Evolutionary conservation across 2,329 filamentous ascomycete genomes (phyloP).

Genomic region (Alternaria arborescens): DNA sequence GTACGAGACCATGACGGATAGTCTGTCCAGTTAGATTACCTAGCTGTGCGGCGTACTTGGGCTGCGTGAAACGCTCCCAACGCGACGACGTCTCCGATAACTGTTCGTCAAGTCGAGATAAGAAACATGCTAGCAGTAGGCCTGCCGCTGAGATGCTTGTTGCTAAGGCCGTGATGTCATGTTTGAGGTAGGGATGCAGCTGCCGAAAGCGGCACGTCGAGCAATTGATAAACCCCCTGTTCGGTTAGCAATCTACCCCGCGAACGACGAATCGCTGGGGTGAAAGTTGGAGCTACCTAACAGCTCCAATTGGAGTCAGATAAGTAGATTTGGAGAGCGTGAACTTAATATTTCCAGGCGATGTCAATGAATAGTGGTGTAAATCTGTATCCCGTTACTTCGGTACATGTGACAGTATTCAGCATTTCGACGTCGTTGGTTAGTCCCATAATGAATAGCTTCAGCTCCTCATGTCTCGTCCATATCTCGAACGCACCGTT

Average conservation of each 20-base stretch:
- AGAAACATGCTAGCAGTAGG: neutral
- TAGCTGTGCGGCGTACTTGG: neutral
- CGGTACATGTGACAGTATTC: neutral
- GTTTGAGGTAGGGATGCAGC: constrained; percentile 2
- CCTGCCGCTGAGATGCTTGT: constrained; percentile 5
- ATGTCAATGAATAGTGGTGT: neutral
- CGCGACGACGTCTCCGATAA: neutral
- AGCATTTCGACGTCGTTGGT: neutral
- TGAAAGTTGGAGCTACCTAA: neutral
- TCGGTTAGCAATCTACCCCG: constrained; percentile 18
- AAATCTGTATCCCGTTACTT: neutral
- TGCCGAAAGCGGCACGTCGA: constrained; percentile 10
- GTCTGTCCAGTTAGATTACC: neutral
- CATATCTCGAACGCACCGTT: neutral
- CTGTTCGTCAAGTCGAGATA: neutral
- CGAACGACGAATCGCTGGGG: constrained; percentile 7
- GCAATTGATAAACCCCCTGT: constrained; percentile 13
- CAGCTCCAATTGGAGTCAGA: constrained; percentile 15
- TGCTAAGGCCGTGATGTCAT: constrained; percentile 13
- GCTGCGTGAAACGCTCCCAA: neutral
- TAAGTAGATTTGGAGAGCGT: constrained; percentile 14
- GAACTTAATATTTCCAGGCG: neutral
- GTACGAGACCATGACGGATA: neutral
- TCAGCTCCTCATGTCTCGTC: neutral
- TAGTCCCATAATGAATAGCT: neutral